These are phyloP conservation scores for Xanthoconium separans DNA, from an alignment of 1,284 basidiomycete genomes.

Conservation along the genomic window DNA sequence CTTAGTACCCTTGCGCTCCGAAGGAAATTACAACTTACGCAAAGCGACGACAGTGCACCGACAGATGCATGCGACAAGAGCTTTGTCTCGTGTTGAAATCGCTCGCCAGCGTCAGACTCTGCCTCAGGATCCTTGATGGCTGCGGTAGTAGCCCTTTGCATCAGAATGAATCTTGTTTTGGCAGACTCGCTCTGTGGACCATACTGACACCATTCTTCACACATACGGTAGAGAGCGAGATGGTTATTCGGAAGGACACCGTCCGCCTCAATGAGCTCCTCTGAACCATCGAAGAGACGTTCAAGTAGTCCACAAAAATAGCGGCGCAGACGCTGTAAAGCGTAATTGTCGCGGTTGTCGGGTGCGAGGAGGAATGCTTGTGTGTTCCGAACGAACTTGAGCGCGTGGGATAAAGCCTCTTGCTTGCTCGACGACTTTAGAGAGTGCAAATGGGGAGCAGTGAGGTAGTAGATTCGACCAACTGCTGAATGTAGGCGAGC, in stretches of 20 bases:
- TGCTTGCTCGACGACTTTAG: constrained; percentile 70
- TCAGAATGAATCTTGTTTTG: constrained; percentile 71
- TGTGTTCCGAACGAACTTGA: constrained; percentile 85
- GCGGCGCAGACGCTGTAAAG: constrained; percentile 80
- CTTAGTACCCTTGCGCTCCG: constrained; percentile 3
- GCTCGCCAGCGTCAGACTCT: constrained; percentile 56
- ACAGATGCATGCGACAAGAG: constrained; percentile 76
- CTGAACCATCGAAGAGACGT: constrained; percentile 78
- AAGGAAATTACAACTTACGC: constrained; percentile 51
- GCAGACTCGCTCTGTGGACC: constrained; percentile 75
- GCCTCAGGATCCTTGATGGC: constrained; percentile 47
- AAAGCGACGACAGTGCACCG: constrained; percentile 83
- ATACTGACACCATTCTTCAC: constrained; percentile 93
- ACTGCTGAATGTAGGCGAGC: constrained; percentile 86
- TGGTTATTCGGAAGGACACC: constrained; percentile 76
- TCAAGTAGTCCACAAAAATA: constrained; percentile 91
- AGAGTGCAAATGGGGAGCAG: constrained; percentile 75
- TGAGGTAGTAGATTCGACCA: constrained; percentile 87
- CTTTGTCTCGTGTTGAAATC: constrained; percentile 72
- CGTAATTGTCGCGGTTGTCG: constrained; percentile 75
- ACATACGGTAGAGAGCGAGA: constrained; percentile 79
- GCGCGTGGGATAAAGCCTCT: constrained; percentile 73
- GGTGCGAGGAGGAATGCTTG: constrained; percentile 73
- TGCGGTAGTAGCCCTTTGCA: constrained; percentile 70
- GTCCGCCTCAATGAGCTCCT: constrained; percentile 71